Evolutionary conservation across 768 basidiomycete species (phyloP), one percentile per base, ranked within the genome.

Genomic region (Termitomyces heimii): DNA sequence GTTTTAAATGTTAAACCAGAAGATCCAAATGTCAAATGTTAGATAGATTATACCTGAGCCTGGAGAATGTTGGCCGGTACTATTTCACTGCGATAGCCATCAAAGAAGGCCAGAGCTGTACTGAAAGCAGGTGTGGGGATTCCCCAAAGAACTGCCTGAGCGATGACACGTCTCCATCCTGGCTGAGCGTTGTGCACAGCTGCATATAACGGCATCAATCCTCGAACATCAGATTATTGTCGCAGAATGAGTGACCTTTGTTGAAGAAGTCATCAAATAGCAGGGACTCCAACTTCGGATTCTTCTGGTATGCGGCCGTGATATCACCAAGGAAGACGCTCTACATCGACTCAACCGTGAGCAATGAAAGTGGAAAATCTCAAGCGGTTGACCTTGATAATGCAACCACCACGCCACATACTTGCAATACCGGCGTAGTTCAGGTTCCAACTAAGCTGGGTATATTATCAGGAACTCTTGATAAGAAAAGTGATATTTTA

Each of bases 341-440:
- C 88, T 83, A 56, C 37, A 52, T 42, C 45, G 48, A n/a, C 60
- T 32, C 18, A 46, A 18, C 60, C 32, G 16, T 54, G 43, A 47
- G 18, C 5, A 16, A 7, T 3, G 10, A 28, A 34, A 0, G 37
- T 31, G 28, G 2, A 24, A 18, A 5, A 34, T 7, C 20, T 26
- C 28, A 29, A 29, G 28, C 6, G 16, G 18, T 28, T 20, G 57
- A 84, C 89, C 83, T 96, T 96, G 82, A 99, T 98, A 75, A 99
- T 99, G 74, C 96, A 98, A 63, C 97, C 97, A 63, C 97, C 97
- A 67, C 96, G 93, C 97, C 97, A 99, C 94, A 99, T 99, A 65
- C 81, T 85, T 34, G 97, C 97, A 69, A 99, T 98, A 60, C 94
- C 95, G 65, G 94, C 88, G 71, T 96, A 96, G 82, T 98, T 98